These are phyloP conservation scores for Candida peoriensis DNA, from an alignment of 805 yeast species.

Conservation along the genomic window DNA sequence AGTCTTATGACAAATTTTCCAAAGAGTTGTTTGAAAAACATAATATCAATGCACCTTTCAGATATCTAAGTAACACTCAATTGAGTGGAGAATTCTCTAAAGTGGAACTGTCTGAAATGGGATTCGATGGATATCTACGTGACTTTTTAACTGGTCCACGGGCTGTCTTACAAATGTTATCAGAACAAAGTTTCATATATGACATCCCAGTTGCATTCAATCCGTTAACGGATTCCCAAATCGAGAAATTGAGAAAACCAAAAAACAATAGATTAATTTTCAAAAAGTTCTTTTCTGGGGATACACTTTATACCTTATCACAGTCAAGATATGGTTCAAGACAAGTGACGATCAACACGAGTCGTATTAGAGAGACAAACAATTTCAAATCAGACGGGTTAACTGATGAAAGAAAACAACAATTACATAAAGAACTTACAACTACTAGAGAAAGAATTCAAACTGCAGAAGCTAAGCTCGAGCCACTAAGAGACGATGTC, in stretches of 20 bases:
- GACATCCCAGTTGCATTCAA: constrained; percentile 57
- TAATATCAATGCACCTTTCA: constrained; percentile 46
- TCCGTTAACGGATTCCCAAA: constrained; percentile 38
- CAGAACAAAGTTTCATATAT: constrained; percentile 45
- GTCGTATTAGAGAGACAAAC: constrained; percentile 5
- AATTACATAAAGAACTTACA: constrained; percentile 11
- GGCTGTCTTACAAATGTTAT: constrained; percentile 67
- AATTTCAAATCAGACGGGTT: constrained; percentile 19
- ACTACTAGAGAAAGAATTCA: constrained; percentile 9
- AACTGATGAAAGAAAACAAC: constrained; percentile 15
- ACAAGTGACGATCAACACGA: constrained; percentile 32
- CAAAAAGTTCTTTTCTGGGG: constrained; percentile 56
- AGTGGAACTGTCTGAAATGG: constrained; percentile 39
- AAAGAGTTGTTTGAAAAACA: constrained; percentile 34
- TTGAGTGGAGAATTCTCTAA: constrained; percentile 23
- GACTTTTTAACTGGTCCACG: constrained; percentile 74
- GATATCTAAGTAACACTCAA: constrained; percentile 34
- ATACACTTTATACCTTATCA: constrained; percentile 42
- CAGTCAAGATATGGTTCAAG: constrained; percentile 61
- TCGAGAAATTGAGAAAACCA: constrained; percentile 30
- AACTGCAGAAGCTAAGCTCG: constrained; percentile 8
- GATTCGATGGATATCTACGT: constrained; percentile 75
- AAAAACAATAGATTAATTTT: constrained; percentile 41
- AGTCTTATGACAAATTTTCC: constrained; percentile 44
- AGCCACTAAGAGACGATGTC: constrained; percentile 4